Evolutionary conservation across 306 rosid species (phyloP).

Genomic region (Delonix regia): DNA sequence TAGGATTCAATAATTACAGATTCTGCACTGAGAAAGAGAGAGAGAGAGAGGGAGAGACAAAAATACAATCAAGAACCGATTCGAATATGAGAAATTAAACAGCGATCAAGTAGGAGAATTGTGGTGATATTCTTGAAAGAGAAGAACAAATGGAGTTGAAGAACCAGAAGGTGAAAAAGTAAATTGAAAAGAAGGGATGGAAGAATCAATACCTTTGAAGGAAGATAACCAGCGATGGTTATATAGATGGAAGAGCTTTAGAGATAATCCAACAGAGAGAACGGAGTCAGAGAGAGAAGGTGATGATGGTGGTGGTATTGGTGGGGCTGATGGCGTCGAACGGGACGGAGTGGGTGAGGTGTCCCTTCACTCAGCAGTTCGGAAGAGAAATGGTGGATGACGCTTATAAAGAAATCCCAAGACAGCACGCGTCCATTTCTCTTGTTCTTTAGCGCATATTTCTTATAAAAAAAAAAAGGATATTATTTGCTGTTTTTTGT

Average conservation of each 20-base stretch:
- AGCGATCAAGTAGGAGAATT: neutral
- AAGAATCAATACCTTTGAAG: neutral
- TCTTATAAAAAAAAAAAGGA: neutral
- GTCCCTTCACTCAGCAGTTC: slow-evolving; percentile 33
- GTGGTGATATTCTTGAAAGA: no score
- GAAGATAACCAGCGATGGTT: neutral
- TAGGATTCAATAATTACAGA: slow-evolving; percentile 23
- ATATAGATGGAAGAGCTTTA: slow-evolving; percentile 9
- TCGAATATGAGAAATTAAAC: neutral
- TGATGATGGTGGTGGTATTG: no score
- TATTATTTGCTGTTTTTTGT: no score
- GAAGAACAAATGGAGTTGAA: no score
- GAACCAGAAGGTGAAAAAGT: neutral
- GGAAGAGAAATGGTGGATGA: slow-evolving; percentile 48
- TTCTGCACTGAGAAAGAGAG: slow-evolving; percentile 5
- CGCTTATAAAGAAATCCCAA: slow-evolving; percentile 56
- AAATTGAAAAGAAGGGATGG: neutral
- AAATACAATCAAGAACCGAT: neutral
- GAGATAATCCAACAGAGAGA: neutral
- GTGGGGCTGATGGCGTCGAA: slow-evolving; percentile 25
- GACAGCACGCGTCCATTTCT: slow-evolving; percentile 35
- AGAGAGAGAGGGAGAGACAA: no score
- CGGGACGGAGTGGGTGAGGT: slow-evolving; percentile 61
- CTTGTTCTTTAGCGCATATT: no score
- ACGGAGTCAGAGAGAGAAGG: neutral